Conservation (phyloP, 2,329 filamentous ascomycete genomes). For the Colletotrichum sp. region DNA sequence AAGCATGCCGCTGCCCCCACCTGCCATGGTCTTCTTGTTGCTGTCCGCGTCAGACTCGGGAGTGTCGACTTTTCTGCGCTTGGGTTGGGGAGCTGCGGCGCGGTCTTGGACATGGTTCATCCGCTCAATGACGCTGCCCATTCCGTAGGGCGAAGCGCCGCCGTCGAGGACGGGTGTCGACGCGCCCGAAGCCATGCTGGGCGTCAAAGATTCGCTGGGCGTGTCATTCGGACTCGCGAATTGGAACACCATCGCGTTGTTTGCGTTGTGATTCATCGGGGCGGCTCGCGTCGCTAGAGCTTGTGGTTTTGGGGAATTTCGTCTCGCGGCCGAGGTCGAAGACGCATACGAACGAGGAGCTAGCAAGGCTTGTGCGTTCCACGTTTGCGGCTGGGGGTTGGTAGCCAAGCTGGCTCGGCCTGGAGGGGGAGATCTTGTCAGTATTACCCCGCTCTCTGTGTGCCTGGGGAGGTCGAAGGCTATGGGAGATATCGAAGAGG, state of each 20-base stretch:
- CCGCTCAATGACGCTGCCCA: conserved; percentile 72
- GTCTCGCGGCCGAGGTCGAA: background rate
- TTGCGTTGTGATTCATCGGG: conserved; percentile 22
- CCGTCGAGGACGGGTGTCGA: conserved; percentile 33
- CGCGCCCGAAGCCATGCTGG: conserved; percentile 34
- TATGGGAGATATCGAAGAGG: background rate
- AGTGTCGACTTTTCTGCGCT: conserved; percentile 65
- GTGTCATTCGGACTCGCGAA: conserved; percentile 42
- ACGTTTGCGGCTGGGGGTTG: conserved; percentile 15
- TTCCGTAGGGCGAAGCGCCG: conserved; percentile 38
- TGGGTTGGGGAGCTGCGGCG: conserved; percentile 60
- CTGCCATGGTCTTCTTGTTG: conserved; percentile 44
- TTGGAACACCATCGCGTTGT: conserved; percentile 44
- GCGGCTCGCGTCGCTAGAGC: conserved; percentile 13
- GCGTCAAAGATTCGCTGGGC: conserved; percentile 31
- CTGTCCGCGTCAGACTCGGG: conserved; percentile 44
- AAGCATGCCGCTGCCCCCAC: conserved; percentile 59
- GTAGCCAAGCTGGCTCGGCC: conserved; percentile 15
- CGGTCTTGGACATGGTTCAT: conserved; percentile 79
- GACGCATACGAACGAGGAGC: conserved; percentile 14
- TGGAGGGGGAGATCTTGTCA: background rate
- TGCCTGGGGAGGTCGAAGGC: background rate
- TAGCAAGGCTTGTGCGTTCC: conserved; percentile 21
- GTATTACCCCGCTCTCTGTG: background rate
- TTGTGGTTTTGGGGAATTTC: conserved; percentile 9